These are phyloP conservation scores for Oidiodendron maius DNA, from an alignment of 495 filamentous ascomycete species.

Conservation along the genomic window DNA sequence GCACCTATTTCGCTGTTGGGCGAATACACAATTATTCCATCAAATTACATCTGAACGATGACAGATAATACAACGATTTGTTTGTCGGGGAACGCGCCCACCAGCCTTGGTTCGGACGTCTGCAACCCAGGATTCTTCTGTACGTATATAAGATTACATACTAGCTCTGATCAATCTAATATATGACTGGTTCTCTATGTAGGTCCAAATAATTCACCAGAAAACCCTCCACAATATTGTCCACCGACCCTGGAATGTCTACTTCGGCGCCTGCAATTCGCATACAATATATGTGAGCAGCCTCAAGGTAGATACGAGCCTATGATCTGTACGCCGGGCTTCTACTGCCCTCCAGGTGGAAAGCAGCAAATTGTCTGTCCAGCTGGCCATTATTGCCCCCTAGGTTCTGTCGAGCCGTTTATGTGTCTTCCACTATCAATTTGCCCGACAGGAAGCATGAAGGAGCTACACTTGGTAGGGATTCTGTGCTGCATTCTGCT, in stretches of 20 bases:
- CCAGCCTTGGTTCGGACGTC: no score
- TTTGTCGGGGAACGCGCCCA: no score
- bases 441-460: slow-evolving; percentile 32
- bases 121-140: slow-evolving; percentile 13
- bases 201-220: slow-evolving; percentile 41
- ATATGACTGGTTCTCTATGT: slow-evolving; percentile 16
- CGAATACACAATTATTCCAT: no score
- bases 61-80: no score
- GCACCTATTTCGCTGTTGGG: no score
- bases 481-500: slow-evolving; percentile 32
- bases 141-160: not conserved
- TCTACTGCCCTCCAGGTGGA: slow-evolving; percentile 36
- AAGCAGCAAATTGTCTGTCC: slow-evolving; percentile 32
- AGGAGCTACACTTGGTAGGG: slow-evolving; percentile 33
- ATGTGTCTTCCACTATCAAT: slow-evolving; percentile 33
- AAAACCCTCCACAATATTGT: slow-evolving; percentile 38
- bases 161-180: not conserved
- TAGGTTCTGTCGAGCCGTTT: slow-evolving; percentile 33
- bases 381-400: slow-evolving; percentile 36
- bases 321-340: slow-evolving; percentile 34
- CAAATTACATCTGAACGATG: no score
- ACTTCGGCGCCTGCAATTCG: slow-evolving; percentile 25
- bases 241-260: slow-evolving; percentile 34
- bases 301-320: slow-evolving; percentile 35
- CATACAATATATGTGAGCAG: no score